phyloP scores from a whole-genome alignment of 495 filamentous ascomycete genomes.

The Penicillium samsonianum region DNA sequence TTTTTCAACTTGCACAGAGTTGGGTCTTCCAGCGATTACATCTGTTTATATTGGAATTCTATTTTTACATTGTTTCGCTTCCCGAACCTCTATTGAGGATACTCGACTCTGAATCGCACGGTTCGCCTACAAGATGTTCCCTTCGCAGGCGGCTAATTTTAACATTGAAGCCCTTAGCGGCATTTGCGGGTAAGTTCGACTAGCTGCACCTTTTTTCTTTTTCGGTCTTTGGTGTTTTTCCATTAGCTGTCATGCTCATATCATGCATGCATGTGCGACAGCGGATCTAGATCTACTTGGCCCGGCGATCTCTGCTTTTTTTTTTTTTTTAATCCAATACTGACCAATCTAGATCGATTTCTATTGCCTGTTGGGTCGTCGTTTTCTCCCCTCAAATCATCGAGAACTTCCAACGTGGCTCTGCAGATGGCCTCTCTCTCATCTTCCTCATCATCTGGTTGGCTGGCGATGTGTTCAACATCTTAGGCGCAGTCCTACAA shows the following conservation, averaged over 20 bases:
- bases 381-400: constrained; percentile 97
- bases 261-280: neutral
- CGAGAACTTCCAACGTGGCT: constrained; percentile 85
- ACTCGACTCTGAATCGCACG: constrained; percentile 12
- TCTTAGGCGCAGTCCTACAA: constrained; percentile 88
- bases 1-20: neutral
- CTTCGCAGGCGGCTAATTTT: constrained; percentile 64
- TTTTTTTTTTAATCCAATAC: neutral
- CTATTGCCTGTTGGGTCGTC: constrained; percentile 96
- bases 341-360: constrained; percentile 69
- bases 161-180: constrained; percentile 87
- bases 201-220: constrained; percentile 1
- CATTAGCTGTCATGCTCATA: neutral
- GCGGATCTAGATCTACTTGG: neutral
- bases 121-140: constrained; percentile 58
- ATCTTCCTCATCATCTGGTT: constrained; percentile 91
- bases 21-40: constrained; percentile 1
- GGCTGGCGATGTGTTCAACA: constrained; percentile 93
- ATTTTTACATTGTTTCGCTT: constrained; percentile 14
- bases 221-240: constrained; percentile 5
- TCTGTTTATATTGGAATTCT: neutral
- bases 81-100: neutral
- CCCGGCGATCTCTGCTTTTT: constrained; percentile 15
- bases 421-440: constrained; percentile 86
- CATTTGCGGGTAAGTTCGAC: constrained; percentile 70